Evolutionary conservation across 345 rosid genomes (phyloP).

Genomic region (Lepidium africanum): DNA sequence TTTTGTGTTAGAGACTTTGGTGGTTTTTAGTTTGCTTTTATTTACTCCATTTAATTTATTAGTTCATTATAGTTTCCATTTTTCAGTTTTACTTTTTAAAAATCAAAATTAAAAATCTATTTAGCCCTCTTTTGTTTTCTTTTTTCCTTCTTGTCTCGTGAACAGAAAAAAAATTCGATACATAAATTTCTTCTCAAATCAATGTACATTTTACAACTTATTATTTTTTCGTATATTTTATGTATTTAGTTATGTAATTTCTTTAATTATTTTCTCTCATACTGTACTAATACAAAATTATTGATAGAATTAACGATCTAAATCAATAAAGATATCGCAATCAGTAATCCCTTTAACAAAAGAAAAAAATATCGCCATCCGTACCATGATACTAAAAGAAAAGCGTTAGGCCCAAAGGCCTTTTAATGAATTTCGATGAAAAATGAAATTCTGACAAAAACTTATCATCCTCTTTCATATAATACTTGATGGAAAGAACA

Average conservation of each 20-base stretch:
- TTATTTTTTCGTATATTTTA: not conserved
- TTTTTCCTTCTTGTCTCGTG: not conserved
- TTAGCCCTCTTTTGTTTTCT: not conserved
- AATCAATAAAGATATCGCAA: too few relatives aligned
- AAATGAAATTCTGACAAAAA: too few relatives aligned
- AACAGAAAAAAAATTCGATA: not conserved
- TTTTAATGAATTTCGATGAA: not conserved
- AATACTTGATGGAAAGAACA: too few relatives aligned
- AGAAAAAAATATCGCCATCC: too few relatives aligned
- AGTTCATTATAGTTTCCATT: not conserved
- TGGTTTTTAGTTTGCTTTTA: slow-evolving; percentile 36
- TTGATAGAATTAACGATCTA: too few relatives aligned
- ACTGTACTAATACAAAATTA: not conserved
- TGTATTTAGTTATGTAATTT: not conserved
- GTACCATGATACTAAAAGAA: too few relatives aligned
- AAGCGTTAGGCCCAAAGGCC: not conserved
- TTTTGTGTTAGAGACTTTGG: slow-evolving; percentile 79
- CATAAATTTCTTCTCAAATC: not conserved
- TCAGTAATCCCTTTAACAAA: too few relatives aligned
- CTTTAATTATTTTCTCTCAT: not conserved
- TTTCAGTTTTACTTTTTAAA: not conserved
- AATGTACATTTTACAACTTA: not conserved
- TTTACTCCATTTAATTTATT: not conserved
- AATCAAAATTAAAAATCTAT: not conserved
- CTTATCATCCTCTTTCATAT: too few relatives aligned